Evolutionary conservation across 2,329 filamentous ascomycete genomes (phyloP), one percentile per base, ranked within the genome.

Genomic region (Calonectria honghensis): DNA sequence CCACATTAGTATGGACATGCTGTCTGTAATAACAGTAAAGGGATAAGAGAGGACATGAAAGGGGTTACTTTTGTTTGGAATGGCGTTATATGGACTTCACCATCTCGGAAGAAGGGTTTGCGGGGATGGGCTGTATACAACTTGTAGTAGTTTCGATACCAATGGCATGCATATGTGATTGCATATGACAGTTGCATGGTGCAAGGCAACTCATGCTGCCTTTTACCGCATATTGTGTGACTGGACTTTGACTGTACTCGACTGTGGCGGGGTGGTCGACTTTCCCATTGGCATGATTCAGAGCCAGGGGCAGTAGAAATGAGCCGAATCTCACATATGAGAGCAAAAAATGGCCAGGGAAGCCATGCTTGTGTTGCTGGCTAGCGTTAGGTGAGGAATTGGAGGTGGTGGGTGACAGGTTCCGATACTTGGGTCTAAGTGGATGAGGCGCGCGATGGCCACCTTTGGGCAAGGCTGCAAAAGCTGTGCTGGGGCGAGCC

Each of bases 21-120:
- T 45, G 73, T 39, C 72, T 80, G 78, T 81, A 81, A 73, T 66
- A 79, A 70, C 69, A 74, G 29, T 52, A 32, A 61, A 76, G 68
- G 61, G 63, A 61, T 18, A 64, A 51, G 64, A 50, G 54, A 66
- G 41, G 67, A 61, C 31, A 70, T 61, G 59, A 24, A 45, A 45
- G 27, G 67, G 20, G 41, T 48, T n/a, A 37, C 54, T 69, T 67
- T 31, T 41, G n/a, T 63, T 63, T 63, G 61, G 72, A 73, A 45
- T 66, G 72, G 72, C 72, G 72, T 73, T 73, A 39, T 32, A 57
- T 52, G 63, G 61, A 51, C 27, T 59, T 73, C 32, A 41, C 31
- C 32, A 73, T 59, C 39, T 54, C 52, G 67, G 61, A 51, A 66
- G 67, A 52, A 54, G 45, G 31, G 27, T 45, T 68, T 63, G 52